phyloP scores from a whole-genome alignment of 805 yeast species.

The Jamesozyma lodderae region DNA sequence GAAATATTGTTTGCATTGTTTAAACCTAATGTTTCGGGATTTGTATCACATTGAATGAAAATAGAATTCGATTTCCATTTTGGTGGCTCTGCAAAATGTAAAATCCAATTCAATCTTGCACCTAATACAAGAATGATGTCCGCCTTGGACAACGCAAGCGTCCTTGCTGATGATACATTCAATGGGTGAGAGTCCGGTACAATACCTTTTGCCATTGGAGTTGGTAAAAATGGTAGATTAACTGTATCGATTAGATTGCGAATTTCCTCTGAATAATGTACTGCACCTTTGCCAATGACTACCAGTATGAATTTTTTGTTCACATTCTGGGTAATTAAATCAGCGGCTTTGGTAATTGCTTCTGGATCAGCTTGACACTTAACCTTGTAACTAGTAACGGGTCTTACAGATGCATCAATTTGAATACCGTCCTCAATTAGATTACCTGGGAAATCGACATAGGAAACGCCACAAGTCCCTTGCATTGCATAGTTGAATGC shows the following conservation, averaged over 20 bases:
- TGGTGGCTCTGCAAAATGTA: constrained; percentile 56
- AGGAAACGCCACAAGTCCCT: constrained; percentile 54
- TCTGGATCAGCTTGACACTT: constrained; percentile 13
- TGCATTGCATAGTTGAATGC: constrained; percentile 17
- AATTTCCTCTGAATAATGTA: constrained; percentile 35
- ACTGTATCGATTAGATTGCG: constrained; percentile 36
- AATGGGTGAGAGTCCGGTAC: constrained; percentile 39
- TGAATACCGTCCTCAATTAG: constrained; percentile 30
- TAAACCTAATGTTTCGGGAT: constrained; percentile 45
- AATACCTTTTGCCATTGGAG: constrained; percentile 76
- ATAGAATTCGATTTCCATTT: constrained; percentile 38
- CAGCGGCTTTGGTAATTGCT: constrained; percentile 27
- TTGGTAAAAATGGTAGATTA: constrained; percentile 51
- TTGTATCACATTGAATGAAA: constrained; percentile 49
- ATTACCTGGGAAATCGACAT: constrained; percentile 59
- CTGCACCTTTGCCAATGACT: constrained; percentile 60
- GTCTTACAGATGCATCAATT: not conserved
- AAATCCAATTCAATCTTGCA: constrained; percentile 64
- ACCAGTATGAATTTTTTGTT: constrained; percentile 43
- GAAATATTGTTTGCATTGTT: constrained; percentile 30
- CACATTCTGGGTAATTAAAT: constrained; percentile 16
- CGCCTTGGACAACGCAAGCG: constrained; percentile 46
- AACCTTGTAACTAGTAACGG: constrained; percentile 9
- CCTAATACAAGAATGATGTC: constrained; percentile 56
- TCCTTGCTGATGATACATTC: constrained; percentile 57